Evolutionary conservation across 2,329 filamentous ascomycete genomes (phyloP).

Genomic region (Neofusicoccum laricinum): DNA sequence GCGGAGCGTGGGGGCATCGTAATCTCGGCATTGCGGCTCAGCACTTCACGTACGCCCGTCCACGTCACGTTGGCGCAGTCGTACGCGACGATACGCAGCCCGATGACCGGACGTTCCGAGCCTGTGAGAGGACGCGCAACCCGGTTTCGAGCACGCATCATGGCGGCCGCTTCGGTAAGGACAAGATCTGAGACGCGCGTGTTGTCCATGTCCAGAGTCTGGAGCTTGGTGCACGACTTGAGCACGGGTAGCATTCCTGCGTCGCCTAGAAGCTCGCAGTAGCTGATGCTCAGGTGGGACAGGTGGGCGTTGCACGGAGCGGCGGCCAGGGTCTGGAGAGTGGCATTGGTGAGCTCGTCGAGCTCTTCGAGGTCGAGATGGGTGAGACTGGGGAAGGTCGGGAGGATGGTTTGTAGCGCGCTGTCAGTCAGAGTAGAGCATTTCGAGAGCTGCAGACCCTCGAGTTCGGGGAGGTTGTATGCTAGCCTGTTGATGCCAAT

Average conservation of each 20-base stretch:
- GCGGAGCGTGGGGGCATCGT: constrained; percentile 44
- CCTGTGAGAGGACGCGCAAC: constrained; percentile 31
- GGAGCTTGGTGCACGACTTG: constrained; percentile 67
- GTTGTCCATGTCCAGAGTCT: constrained; percentile 84
- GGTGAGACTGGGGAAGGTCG: constrained; percentile 72
- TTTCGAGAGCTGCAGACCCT: constrained; percentile 79
- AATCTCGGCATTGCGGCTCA: constrained; percentile 79
- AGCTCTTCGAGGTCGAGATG: constrained; percentile 91
- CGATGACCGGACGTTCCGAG: constrained; percentile 44
- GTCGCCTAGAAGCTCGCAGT: constrained; percentile 84
- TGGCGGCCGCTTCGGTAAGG: constrained; percentile 78
- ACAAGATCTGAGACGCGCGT: constrained; percentile 85
- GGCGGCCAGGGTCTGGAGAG: constrained; percentile 72
- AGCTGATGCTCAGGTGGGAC: constrained; percentile 81
- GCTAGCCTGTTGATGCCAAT: constrained; percentile 68
- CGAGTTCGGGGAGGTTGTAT: constrained; percentile 71
- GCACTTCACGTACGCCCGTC: constrained; percentile 83
- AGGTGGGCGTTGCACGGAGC: constrained; percentile 70
- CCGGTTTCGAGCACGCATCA: constrained; percentile 65
- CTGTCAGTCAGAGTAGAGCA: constrained; percentile 72
- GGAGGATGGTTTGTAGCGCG: constrained; percentile 69
- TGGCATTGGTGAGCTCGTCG: constrained; percentile 68
- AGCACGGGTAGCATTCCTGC: constrained; percentile 78
- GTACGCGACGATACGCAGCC: constrained; percentile 77
- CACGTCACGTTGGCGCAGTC: constrained; percentile 92